A percentile compares a stretch with the other conserved stretches of the same genome.
These are phyloP conservation scores for Calocybe indica DNA, from an alignment of 768 basidiomycete species.

Conservation along the genomic window DNA sequence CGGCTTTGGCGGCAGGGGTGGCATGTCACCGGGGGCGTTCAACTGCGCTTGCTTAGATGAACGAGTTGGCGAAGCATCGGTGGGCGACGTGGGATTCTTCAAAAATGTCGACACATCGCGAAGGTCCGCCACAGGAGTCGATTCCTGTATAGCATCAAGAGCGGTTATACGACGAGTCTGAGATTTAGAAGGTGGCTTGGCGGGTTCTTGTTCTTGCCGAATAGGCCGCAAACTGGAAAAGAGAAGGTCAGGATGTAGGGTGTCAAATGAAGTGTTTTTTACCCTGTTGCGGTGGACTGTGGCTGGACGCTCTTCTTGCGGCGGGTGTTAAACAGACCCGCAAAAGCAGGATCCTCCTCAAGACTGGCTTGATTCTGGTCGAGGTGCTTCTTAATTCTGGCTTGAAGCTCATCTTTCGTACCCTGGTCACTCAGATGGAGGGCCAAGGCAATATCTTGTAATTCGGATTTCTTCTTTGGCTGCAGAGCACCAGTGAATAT, in stretches of 20 bases:
- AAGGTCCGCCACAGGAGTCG: slow-evolving; percentile 43
- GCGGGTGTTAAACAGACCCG: slow-evolving; percentile 43
- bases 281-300: slow-evolving; percentile 8
- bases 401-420: slow-evolving; percentile 57
- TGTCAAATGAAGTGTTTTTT: too few relatives aligned
- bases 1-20: slow-evolving; percentile 30
- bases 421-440: slow-evolving; percentile 48
- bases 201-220: slow-evolving; percentile 1
- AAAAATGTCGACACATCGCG: slow-evolving; percentile 48
- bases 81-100: slow-evolving; percentile 39
- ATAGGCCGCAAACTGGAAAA: slow-evolving; percentile 4
- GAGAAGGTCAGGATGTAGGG: background rate
- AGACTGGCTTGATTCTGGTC: slow-evolving; percentile 47
- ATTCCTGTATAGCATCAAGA: slow-evolving; percentile 37
- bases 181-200: background rate
- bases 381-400: slow-evolving; percentile 58
- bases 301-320: slow-evolving; percentile 40
- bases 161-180: slow-evolving; percentile 19
- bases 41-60: slow-evolving; percentile 14
- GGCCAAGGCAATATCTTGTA: slow-evolving; percentile 54
- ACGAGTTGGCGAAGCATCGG: slow-evolving; percentile 16
- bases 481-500: slow-evolving; percentile 48
- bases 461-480: slow-evolving; percentile 65
- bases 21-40: background rate
- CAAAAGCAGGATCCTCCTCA: slow-evolving; percentile 51